Evolutionary conservation across 306 rosid species (phyloP).

Genomic region (Casuarina equisetifolia): DNA sequence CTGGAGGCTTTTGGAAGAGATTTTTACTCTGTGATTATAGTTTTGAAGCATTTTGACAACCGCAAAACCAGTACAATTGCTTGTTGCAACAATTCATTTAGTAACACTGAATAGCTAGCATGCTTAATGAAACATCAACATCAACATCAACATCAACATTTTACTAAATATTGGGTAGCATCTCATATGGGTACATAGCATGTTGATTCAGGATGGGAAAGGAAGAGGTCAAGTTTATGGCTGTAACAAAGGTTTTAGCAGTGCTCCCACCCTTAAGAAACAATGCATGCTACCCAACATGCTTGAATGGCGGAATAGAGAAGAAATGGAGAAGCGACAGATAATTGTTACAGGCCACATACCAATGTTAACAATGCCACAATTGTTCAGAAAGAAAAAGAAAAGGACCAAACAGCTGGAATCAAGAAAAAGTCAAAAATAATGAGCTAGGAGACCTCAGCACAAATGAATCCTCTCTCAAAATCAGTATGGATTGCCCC

Average conservation of each 20-base stretch:
- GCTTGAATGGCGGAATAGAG: neutral
- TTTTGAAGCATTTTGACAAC: neutral
- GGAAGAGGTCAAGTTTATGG: constrained; percentile 6
- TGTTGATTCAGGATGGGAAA: neutral
- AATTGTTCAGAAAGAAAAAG: constrained; percentile 7
- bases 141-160: neutral
- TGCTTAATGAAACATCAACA: neutral
- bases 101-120: neutral
- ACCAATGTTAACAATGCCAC: constrained; percentile 6
- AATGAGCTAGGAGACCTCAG: constrained; percentile 65
- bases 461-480: constrained; percentile 96
- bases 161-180: neutral
- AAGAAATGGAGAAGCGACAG: neutral
- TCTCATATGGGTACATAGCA: neutral
- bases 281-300: neutral
- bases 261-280: neutral
- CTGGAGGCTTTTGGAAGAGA: neutral
- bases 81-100: neutral
- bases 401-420: constrained; percentile 3
- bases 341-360: neutral
- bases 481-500: constrained; percentile 97
- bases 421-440: constrained; percentile 6
- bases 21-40: neutral
- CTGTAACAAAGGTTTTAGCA: neutral
- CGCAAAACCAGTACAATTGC: neutral